phyloP scores from a whole-genome alignment of 73 alveolate species.

The Paramecium sonneborni region DNA sequence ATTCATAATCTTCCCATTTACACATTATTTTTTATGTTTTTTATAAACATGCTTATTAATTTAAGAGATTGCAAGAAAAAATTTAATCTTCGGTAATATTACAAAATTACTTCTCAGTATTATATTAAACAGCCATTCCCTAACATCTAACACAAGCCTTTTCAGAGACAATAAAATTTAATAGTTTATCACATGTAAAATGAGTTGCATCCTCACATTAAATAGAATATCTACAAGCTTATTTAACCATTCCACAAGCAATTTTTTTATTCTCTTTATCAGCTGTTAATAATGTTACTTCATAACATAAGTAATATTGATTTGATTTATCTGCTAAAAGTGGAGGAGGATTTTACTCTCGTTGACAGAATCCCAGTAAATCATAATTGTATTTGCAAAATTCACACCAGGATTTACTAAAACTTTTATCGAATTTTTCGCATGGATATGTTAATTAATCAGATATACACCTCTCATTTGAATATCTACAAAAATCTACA shows the following conservation, averaged over 20 bases:
- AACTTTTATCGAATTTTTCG: too few relatives aligned
- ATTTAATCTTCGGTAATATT: too few relatives aligned
- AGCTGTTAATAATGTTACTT: neutral
- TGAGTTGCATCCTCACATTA: neutral
- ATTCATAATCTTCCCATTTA: neutral
- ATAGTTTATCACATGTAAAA: neutral
- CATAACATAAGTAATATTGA: neutral
- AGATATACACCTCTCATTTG: too few relatives aligned
- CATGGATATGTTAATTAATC: too few relatives aligned
- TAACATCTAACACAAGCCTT: neutral
- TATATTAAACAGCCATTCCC: neutral
- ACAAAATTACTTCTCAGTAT: neutral
- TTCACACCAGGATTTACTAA: too few relatives aligned
- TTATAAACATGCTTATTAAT: neutral
- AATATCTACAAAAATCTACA: too few relatives aligned
- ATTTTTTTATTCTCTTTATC: neutral
- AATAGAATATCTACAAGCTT: neutral
- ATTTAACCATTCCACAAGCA: neutral
- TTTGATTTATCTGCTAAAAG: too few relatives aligned
- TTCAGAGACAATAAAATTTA: neutral
- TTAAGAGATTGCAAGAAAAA: neutral
- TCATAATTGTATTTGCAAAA: too few relatives aligned
- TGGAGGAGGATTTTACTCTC: too few relatives aligned
- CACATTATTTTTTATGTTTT: neutral
- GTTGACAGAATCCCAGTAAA: too few relatives aligned